These are phyloP conservation scores for Podaxis carcinomalis DNA, from an alignment of 768 basidiomycete genomes.

Conservation along the genomic window DNA sequence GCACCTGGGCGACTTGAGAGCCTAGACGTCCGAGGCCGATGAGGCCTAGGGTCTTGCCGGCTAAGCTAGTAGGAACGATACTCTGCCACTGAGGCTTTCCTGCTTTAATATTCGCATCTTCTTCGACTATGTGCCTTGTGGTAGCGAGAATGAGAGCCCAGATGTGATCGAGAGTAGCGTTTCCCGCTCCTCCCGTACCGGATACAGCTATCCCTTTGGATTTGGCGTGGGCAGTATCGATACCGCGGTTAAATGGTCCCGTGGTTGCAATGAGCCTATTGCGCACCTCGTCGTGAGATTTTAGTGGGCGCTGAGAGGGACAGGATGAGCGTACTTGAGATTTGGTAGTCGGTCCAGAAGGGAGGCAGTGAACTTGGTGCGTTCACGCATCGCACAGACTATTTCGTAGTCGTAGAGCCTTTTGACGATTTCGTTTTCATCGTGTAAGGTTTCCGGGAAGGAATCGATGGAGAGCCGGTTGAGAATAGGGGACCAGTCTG, in stretches of 20 bases:
- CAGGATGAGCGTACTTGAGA: conserved; percentile 31
- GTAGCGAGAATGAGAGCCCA: conserved; percentile 59
- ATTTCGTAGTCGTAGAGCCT: conserved; percentile 50
- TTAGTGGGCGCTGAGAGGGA: not conserved
- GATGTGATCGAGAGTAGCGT: conserved; percentile 58
- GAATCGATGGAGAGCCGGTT: conserved; percentile 37
- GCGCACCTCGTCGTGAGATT: not conserved
- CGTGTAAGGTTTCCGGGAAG: conserved; percentile 47
- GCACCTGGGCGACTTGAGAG: conserved; percentile 42
- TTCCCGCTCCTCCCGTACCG: conserved; percentile 40
- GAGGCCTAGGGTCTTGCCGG: conserved; percentile 54
- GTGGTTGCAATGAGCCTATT: conserved; percentile 54
- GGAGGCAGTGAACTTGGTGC: conserved; percentile 50
- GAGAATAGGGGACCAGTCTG: conserved; percentile 49
- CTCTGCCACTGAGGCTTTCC: conserved; percentile 52
- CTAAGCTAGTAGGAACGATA: conserved; percentile 43
- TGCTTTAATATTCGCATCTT: conserved; percentile 43
- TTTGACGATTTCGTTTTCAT: conserved; percentile 44
- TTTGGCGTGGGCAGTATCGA: conserved; percentile 44
- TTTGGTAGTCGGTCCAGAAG: conserved; percentile 54
- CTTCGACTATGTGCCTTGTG: conserved; percentile 42
- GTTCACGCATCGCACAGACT: conserved; percentile 63
- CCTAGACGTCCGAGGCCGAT: conserved; percentile 62
- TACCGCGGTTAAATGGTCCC: conserved; percentile 42
- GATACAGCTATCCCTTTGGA: conserved; percentile 47